Percentiles rank a stretch among this genome's conserved stretches.
Evolutionary conservation across 352 stramenopile species (phyloP).

Genomic region (Phytophthora cryptogea): DNA sequence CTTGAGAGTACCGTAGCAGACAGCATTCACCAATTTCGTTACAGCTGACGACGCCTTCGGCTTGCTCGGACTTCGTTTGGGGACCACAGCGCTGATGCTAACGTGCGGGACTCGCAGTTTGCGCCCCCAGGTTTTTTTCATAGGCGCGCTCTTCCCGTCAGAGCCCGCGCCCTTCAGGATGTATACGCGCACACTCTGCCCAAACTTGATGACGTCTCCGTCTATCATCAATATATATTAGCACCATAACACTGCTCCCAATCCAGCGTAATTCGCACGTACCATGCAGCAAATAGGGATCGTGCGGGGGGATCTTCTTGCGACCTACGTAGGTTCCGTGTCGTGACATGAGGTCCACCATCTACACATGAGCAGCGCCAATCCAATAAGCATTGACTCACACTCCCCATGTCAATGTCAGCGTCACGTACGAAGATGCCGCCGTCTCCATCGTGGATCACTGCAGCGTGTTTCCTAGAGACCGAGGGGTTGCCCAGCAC

Average conservation of each 20-base stretch:
- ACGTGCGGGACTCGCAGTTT: constrained; percentile 78
- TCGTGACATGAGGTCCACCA: constrained; percentile 89
- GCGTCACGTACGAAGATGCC: constrained; percentile 75
- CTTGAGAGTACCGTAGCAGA: constrained; percentile 75
- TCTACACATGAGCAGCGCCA: constrained; percentile 35
- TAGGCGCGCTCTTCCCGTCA: constrained; percentile 62
- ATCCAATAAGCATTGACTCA: constrained; percentile 1
- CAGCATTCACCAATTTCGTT: constrained; percentile 87
- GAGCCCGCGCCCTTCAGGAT: constrained; percentile 74
- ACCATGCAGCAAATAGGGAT: constrained; percentile 83
- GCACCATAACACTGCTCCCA: not conserved
- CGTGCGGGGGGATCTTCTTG: constrained; percentile 86
- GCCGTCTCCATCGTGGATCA: constrained; percentile 82
- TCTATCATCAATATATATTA: constrained; percentile 48
- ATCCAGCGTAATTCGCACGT: constrained; percentile 1
- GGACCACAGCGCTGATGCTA: constrained; percentile 70
- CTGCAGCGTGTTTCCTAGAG: constrained; percentile 84
- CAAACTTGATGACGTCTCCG: constrained; percentile 86
- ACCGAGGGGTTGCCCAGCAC: constrained; percentile 88
- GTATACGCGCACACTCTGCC: constrained; percentile 87
- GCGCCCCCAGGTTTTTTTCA: constrained; percentile 85
- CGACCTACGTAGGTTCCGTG: constrained; percentile 84
- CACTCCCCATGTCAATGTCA: not conserved
- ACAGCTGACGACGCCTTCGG: constrained; percentile 58
- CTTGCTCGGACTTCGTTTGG: constrained; percentile 60